A percentile compares a stretch with the other conserved stretches of the same genome.
Evolutionary conservation across 2,329 filamentous ascomycete species (phyloP).

Genomic region (Xylaria multiplex): DNA sequence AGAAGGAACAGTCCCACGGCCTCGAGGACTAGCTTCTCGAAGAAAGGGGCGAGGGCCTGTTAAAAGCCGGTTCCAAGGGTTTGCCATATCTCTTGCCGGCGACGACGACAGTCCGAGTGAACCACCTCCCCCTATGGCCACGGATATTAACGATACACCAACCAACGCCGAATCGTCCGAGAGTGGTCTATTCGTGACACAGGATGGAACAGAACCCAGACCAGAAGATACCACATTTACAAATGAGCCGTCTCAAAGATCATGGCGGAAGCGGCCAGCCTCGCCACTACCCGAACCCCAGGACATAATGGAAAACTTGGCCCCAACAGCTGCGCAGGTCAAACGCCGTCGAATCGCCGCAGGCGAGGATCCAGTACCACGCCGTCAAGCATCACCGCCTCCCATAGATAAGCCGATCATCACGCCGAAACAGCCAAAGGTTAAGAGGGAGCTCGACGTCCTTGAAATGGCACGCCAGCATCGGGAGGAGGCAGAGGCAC

Average conservation of each 20-base stretch:
- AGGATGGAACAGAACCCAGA: conserved; percentile 52
- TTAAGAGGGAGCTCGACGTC: conserved; percentile 73
- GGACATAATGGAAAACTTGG: conserved; percentile 75
- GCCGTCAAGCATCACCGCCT: conserved; percentile 46
- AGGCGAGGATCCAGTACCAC: conserved; percentile 58
- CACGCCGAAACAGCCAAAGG: conserved; percentile 54
- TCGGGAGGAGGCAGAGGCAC: conserved; percentile 74
- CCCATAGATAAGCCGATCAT: conserved; percentile 47
- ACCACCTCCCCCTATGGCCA: conserved; percentile 28
- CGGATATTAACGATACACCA: conserved; percentile 19
- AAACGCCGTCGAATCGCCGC: conserved; percentile 79
- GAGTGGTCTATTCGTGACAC: conserved; percentile 67
- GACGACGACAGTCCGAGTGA: conserved; percentile 50
- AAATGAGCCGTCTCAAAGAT: conserved; percentile 37
- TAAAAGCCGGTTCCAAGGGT: conserved; percentile 75
- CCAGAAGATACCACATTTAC: conserved; percentile 36
- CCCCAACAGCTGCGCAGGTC: conserved; percentile 79
- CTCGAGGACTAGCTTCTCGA: conserved; percentile 36
- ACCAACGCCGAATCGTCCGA: conserved; percentile 49
- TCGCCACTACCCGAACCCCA: conserved; percentile 56
- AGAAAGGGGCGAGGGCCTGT: conserved; percentile 55
- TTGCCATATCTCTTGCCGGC: conserved; percentile 60
- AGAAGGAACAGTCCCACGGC: conserved; percentile 27
- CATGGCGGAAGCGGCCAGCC: conserved; percentile 59
- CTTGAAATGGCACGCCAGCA: conserved; percentile 71